Evolutionary conservation across 2,329 filamentous ascomycete genomes (phyloP).

Genomic region (Macrophomina tecta): DNA sequence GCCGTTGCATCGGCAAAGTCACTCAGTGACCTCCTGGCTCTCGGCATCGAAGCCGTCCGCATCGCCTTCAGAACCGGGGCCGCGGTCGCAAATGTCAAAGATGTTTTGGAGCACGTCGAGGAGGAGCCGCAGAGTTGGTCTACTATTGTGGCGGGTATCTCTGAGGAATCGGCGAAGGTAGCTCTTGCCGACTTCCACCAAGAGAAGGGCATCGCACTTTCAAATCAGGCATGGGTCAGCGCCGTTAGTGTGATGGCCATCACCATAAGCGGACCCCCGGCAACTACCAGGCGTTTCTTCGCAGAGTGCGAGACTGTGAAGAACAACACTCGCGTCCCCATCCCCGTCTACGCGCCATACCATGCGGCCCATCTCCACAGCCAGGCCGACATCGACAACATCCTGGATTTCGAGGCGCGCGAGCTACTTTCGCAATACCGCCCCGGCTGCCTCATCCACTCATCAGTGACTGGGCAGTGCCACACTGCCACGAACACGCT

Average conservation of each 20-base stretch:
- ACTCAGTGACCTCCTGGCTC: constrained; percentile 64
- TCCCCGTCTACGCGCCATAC: constrained; percentile 64
- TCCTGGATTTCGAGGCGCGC: constrained; percentile 51
- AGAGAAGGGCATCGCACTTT: constrained; percentile 57
- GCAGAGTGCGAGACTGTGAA: constrained; percentile 55
- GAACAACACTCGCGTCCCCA: constrained; percentile 58
- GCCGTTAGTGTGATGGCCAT: constrained; percentile 65
- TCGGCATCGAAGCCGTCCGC: constrained; percentile 68
- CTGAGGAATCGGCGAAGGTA: constrained; percentile 57
- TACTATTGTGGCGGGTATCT: constrained; percentile 65
- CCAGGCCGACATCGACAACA: constrained; percentile 57
- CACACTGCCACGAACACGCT: constrained; percentile 52
- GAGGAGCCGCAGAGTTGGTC: constrained; percentile 69
- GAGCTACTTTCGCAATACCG: constrained; percentile 50
- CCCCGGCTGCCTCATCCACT: constrained; percentile 54
- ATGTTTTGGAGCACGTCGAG: constrained; percentile 58
- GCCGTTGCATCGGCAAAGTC: constrained; percentile 69
- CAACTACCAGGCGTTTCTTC: constrained; percentile 59
- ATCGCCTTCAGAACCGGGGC: constrained; percentile 70
- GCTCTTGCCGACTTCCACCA: constrained; percentile 65
- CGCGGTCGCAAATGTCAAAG: constrained; percentile 50
- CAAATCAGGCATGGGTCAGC: constrained; percentile 63
- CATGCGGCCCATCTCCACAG: constrained; percentile 63
- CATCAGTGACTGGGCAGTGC: constrained; percentile 54
- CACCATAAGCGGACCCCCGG: constrained; percentile 65